Base-by-base conservation (phyloP, 1,139 yeast genomes). In the Blastobotrys persicus region DNA sequence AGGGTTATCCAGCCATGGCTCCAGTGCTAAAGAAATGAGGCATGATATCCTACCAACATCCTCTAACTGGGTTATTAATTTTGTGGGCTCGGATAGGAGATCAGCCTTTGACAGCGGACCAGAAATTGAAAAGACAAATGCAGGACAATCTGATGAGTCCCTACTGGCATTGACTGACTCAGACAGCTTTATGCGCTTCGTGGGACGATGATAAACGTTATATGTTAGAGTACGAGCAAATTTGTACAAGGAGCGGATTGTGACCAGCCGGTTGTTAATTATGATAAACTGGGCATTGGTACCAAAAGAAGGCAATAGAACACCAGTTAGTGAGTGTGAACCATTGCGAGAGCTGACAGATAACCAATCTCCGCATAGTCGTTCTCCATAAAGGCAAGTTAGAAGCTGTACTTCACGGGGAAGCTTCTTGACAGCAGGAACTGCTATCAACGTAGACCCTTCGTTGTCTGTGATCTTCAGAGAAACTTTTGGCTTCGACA, bases 401-500 rank as follows among this genome's bases (percentile, higher is more conserved):
- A 37, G 13, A 18, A 37, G 28, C 7, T 37, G 41, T 4, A 16
- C 41, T 17, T 18, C 39, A 7, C 12, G 26, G 19, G 5, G 28
- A 37, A n/a, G n/a, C 11, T 19, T 37, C 14, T 37, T 37, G 9
- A 23, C 28, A 6, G 28, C 28, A n/a, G 41, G 12, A 37, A 37
- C 41, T 9, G 41, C 17, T 4, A 37, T 11, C 7, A 37, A 13
- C 4, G 19, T 23, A 4, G 9, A 5, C 17, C 19, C n/a, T 9
- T 6, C 19, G 12, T 16, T 37, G 19, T 37, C 41, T 2, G 26
- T 17, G 6, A 37, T 4, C 13, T 37, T 37, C 26, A 37, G 23
- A 33, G 33, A 33, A 32, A 26, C 39, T 31, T 7, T 19, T 11
- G 46, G 35, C n/a, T 13, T 26, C 17, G 41, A 43, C 33, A 28